phyloP scores from a whole-genome alignment of 2,329 filamentous ascomycete species.

The Polychaeton citri region DNA sequence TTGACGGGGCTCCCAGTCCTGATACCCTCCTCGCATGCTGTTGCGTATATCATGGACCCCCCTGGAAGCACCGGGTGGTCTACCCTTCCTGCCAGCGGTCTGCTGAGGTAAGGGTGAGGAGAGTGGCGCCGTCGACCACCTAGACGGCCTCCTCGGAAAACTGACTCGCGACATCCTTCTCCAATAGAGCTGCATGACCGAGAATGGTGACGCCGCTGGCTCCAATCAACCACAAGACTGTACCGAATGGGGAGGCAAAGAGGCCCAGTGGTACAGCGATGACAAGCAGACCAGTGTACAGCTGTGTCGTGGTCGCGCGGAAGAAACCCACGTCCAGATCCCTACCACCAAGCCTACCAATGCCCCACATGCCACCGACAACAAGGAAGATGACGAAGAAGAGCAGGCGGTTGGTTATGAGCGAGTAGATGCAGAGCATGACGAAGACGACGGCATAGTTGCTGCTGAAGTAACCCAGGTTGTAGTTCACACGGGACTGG shows the following conservation, averaged over 20 bases:
- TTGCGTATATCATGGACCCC: slow-evolving; percentile 25
- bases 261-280: slow-evolving; percentile 75
- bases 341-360: slow-evolving; percentile 75
- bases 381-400: slow-evolving; percentile 90
- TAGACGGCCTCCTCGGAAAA: slow-evolving; percentile 99
- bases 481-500: slow-evolving; percentile 92
- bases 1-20: slow-evolving; percentile 33
- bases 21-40: slow-evolving; percentile 42
- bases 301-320: slow-evolving; percentile 76
- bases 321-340: slow-evolving; percentile 79
- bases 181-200: slow-evolving; percentile 89
- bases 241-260: slow-evolving; percentile 70
- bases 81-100: slow-evolving; percentile 60
- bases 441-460: slow-evolving; percentile 92
- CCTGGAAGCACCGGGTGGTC: slow-evolving; percentile 66
- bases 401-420: slow-evolving; percentile 74
- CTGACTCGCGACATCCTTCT: slow-evolving; percentile 99
- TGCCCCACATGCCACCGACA: slow-evolving; percentile 74
- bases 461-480: slow-evolving; percentile 91
- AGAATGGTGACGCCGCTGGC: slow-evolving; percentile 87
- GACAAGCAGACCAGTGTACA: slow-evolving; percentile 79
- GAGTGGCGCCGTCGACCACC: slow-evolving; percentile 97
- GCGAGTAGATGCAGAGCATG: slow-evolving; percentile 90
- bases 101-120: slow-evolving; percentile 51
- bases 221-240: slow-evolving; percentile 88